Percentiles rank a stretch among this genome's conserved stretches.
These are phyloP conservation scores for Saposhnikovia divaricata DNA, from an alignment of 129 eudicot genomes.

Conservation along the genomic window DNA sequence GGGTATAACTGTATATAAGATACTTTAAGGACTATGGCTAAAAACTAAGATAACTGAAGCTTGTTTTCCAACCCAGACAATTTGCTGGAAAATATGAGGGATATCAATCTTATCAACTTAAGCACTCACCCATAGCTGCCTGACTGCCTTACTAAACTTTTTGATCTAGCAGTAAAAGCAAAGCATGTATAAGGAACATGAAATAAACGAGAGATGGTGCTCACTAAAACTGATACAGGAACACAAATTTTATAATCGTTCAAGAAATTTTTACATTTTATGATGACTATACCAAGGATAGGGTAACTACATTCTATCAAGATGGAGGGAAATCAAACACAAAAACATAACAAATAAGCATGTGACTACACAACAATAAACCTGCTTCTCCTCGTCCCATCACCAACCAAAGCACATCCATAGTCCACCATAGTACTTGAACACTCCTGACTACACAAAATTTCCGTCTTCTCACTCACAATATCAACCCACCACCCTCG, in stretches of 20 bases:
- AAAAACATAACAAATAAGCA: neutral
- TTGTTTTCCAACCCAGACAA: conserved; percentile 1
- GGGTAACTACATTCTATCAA: conserved; percentile 1
- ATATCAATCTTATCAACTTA: neutral
- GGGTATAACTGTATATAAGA: neutral
- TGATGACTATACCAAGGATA: conserved; percentile 16
- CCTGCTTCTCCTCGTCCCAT: neutral
- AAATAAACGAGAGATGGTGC: neutral
- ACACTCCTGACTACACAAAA: neutral
- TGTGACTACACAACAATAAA: conserved; percentile 6
- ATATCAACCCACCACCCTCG: neutral
- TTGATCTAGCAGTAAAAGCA: neutral
- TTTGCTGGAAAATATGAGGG: neutral
- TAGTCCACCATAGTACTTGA: neutral
- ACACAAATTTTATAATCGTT: conserved; percentile 13
- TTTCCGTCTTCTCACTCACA: neutral
- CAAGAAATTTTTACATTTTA: conserved; percentile 22
- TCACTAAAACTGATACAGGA: conserved; percentile 11
- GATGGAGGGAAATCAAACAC: conserved; percentile 8
- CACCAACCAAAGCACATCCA: neutral
- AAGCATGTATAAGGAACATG: neutral
- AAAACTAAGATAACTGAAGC: neutral
- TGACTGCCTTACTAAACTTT: neutral
- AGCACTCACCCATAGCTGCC: neutral
- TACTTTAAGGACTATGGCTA: neutral